Evolutionary conservation across 768 basidiomycete species (phyloP), one percentile per base, ranked within the genome.

Genomic region (Leccinum disarticulatum): DNA sequence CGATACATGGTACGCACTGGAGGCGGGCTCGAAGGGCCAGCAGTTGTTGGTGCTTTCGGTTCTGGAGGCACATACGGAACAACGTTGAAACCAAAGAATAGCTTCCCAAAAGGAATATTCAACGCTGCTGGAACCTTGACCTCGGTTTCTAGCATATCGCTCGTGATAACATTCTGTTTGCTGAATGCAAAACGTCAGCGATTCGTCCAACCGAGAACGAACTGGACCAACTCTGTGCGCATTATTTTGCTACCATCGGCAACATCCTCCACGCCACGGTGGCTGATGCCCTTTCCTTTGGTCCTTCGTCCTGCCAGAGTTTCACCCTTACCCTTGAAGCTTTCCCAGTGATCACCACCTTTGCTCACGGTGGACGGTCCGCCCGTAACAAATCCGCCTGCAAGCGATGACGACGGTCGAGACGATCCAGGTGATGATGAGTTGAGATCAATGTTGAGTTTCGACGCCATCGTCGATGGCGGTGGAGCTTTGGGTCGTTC

Each of bases 41-140:
- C 54, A 63, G 70, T 58, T 15, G 33, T 60, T 31, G 76, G 58
- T 35, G 71, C 15, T n/a, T 59, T 58, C 4, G 61, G 64, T 48
- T 76, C 70, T 5, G 86, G 82, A 7, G 85, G 84, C 3, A 75
- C 79, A 69, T 91, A 92, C 1, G 89, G 79, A 2, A 84, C 77
- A 58, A 91, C 83, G 60, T 91, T 90, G 77, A 89, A 99, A 10
- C 97, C 97, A 69, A 99, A 98, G 80, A 99, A 99, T 19, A 99
- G 80, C 64, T 97, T 90, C 13, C 97, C 97, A 63, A 90, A 88
- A 0, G 97, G 95, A 10, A 99, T 79, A 64, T 89, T 90, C 46
- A 99, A 79, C 8, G 94, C 88, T 0, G 93, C 95, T 4, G 97
- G 96, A 8, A 91, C 93, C 66, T 91, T 88, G 52, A 77, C 80